Base-by-base conservation (phyloP, 352 stramenopile species). In the Phytopythium boreale region DNA sequence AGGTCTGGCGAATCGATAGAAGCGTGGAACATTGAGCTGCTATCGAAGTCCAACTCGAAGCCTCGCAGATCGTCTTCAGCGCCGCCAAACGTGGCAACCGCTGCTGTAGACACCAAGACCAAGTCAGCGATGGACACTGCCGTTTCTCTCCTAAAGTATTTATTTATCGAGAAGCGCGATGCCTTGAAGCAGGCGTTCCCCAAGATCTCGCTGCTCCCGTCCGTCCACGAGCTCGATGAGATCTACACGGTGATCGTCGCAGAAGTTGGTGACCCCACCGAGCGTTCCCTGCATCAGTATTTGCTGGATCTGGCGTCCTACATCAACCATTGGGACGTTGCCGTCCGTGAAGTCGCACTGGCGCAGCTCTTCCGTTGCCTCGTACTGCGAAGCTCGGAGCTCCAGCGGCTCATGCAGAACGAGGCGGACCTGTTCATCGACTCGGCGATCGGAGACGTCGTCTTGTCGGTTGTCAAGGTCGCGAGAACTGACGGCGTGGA, bases 341-440 rank as follows among this genome's bases (percentile, higher is more conserved):
- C 78, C 17, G 88, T 96, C 50, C 84, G 88, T 50, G 85, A 95
- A 68, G 75, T 94, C 24, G 80, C 88, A 19, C 69, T 96, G 4
- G 74, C 69, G 11, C 81, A 96, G 47, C 69, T 96, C 34, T 75
- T 91, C 53, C 75, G 80, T 19, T 79, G 76, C 39, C 64, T 96
- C 36, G 79, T 88, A 50, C 68, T 79, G n/a, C 78, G 88, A 56
- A 72, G 76, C 8, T 65, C 61, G 29, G 86, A 96, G 59, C 56
- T 96, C 17, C 69, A 84, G 26, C 57, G 71, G 29, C 64, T 96
- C 1, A 76, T 96, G 63, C 77, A 93, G 31, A 88, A 87, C 20
- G 78, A 91, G 66, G 82, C 74, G 39, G 81, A 90, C 49, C 67
- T 88, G 20, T 86, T 79, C 52, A 76, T 94, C n/a, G 74, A 93